Percentiles rank a stretch among this genome's conserved stretches.
Conservation (phyloP, 805 yeast genomes). For the Metschnikowia drakensbergensis region DNA sequence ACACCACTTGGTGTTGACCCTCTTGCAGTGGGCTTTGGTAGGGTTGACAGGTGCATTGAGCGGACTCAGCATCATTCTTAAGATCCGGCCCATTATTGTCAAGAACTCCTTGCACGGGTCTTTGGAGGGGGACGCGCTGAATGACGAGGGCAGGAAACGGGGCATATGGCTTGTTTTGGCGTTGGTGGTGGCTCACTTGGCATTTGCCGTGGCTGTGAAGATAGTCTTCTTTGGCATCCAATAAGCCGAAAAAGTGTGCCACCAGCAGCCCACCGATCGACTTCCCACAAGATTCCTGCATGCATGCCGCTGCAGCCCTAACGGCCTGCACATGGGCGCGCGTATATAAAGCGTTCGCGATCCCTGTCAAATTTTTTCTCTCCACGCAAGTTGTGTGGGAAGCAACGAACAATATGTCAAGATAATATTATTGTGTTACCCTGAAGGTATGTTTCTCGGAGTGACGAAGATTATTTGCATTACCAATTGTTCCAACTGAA, state of each 20-base stretch:
- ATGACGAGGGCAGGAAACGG: conserved; percentile 27
- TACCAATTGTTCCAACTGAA: conserved; percentile 64
- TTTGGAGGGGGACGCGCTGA: conserved; percentile 23
- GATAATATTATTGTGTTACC: neutral
- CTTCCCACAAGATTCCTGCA: too few species aligned
- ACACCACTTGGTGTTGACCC: conserved; percentile 36
- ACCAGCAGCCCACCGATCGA: too few species aligned
- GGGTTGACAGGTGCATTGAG: conserved; percentile 57
- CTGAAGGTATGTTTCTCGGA: conserved; percentile 6
- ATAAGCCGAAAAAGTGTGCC: neutral
- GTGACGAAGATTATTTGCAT: conserved; percentile 48
- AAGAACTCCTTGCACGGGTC: conserved; percentile 25
- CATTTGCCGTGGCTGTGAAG: conserved; percentile 62
- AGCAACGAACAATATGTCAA: conserved; percentile 25
- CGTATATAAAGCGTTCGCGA: conserved; percentile 1
- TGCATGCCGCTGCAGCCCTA: neutral
- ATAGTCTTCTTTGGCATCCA: conserved; percentile 53
- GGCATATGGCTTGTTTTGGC: conserved; percentile 35
- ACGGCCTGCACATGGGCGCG: neutral
- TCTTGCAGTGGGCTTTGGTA: conserved; percentile 63
- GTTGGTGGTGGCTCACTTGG: conserved; percentile 48
- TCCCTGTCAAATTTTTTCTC: conserved; percentile 5
- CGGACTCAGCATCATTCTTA: conserved; percentile 51
- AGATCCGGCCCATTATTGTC: conserved; percentile 37
- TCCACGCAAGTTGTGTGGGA: conserved; percentile 16